Evolutionary conservation across 345 rosid species (phyloP).

Genomic region (Odontarrhena argentea): DNA sequence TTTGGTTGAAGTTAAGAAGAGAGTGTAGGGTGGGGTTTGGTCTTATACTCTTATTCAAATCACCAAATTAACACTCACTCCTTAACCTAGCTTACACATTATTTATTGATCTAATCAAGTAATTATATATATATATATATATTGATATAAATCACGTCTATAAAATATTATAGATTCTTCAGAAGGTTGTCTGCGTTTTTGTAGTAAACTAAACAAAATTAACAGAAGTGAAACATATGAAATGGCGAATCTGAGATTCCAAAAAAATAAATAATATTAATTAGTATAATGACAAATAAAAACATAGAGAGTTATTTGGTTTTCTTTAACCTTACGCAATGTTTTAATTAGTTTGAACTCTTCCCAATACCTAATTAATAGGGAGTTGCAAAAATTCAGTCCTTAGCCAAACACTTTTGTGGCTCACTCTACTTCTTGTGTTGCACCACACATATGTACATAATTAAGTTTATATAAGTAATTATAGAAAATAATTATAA

Average conservation of each 20-base stretch:
- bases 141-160: background rate
- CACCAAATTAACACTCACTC: conserved; percentile 30
- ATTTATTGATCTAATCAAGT: conserved; percentile 2
- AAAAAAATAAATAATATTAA: conserved; percentile 3
- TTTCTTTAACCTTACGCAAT: conserved; percentile 42
- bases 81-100: conserved; percentile 9
- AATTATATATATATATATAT: background rate
- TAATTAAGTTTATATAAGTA: background rate
- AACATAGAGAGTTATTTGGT: conserved; percentile 33
- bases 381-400: conserved; percentile 39
- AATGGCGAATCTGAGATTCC: conserved; percentile 36
- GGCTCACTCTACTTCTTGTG: conserved; percentile 39
- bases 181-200: conserved; percentile 37
- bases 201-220: conserved; percentile 7
- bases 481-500: background rate
- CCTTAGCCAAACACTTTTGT: conserved; percentile 40
- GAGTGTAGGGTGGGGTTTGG: conserved; percentile 27
- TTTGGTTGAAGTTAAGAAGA: conserved; percentile 30
- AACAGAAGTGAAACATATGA: conserved; percentile 27
- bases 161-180: conserved; percentile 26
- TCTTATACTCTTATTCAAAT: conserved; percentile 21
- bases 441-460: conserved; percentile 32
- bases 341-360: conserved; percentile 42
- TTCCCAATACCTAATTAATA: conserved; percentile 46
- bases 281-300: conserved; percentile 31